Conservation (phyloP, 73 alveolate genomes). For the Stentor coeruleus region DNA sequence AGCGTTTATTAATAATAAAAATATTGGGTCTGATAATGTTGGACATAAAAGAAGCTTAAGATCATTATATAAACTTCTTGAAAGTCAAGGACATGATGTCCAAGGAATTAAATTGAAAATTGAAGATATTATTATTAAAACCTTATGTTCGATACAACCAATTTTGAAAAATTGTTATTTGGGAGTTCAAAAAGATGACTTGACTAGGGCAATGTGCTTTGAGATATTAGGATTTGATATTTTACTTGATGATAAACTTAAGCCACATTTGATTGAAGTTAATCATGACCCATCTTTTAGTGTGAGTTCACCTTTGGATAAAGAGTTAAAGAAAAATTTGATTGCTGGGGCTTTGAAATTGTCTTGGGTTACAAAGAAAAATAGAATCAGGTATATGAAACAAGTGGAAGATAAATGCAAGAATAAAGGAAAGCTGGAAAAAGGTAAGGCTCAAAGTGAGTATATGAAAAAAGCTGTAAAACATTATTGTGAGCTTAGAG, state of each 20-base stretch:
- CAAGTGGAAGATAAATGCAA: constrained; percentile 19
- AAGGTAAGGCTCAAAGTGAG: not conserved
- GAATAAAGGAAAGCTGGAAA: not conserved
- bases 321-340: not conserved
- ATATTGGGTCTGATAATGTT: constrained; percentile 4
- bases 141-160: constrained; percentile 21
- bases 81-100: constrained; percentile 28
- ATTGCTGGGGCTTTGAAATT: constrained; percentile 11
- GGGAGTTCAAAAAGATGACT: constrained; percentile 25
- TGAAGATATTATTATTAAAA: constrained; percentile 21
- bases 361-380: not conserved
- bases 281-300: constrained; percentile 32
- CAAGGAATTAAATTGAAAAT: not conserved
- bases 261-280: constrained; percentile 33
- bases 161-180: constrained; percentile 8
- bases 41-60: constrained; percentile 11
- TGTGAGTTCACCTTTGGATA: constrained; percentile 30
- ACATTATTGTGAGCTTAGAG: not conserved
- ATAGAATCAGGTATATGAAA: too few relatives aligned
- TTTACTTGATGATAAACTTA: not conserved
- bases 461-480: not conserved
- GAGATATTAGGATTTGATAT: constrained; percentile 27
- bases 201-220: constrained; percentile 34
- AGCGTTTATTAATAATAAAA: constrained; percentile 55
- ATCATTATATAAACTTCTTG: not conserved